Base-by-base conservation (phyloP, 164 flowering plant genomes). In the Magnolia officinalis region DNA sequence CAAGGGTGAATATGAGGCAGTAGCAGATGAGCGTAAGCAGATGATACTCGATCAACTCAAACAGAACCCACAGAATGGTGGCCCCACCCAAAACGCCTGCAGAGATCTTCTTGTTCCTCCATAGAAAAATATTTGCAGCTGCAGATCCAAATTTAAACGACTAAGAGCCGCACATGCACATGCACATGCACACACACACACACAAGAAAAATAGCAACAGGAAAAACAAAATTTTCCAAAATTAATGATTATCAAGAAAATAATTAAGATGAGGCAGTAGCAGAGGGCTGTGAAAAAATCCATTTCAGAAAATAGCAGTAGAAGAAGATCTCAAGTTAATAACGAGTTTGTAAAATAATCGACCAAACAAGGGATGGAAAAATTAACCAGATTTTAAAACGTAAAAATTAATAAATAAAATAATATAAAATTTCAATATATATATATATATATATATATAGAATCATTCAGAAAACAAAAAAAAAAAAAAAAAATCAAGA, bases 61-160 rank as follows among this genome's bases (percentile, higher is more conserved):
- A 96, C 31, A 94, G 82, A 80, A 90, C 85, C 96, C 96, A 96
- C n/a, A 87, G 52, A 4, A 86, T 92, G 2, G 99, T 96, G 10
- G 90, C 97, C 8, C 79, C 89, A 66, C 91, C 95, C 26, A 95
- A 88, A 18, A 87, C 94, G 26, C 87, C 83, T 1, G 81, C 96
- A 1, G 99, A 92, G 23, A 89, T 81, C 87, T 95, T 92, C 87
- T 92, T 93, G 83, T 95, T 89, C 85, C 97, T 93, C 99, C 99
- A 95, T 75, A 93, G 76, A 76, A 95, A 88, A n/a, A 95, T 76
- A 81, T 95, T 96, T 51, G 99, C 98, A 68, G 95, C 99, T 95
- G 85, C 81, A 79, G 45, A 49, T 31, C 37, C n/a, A 52, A 10
- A 67, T 50, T 23, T 66, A 21, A 26, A 31, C 49, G 21, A 55